These are phyloP conservation scores for Trichomonas gallinae DNA, from an alignment of 208 protist species.

Conservation along the genomic window DNA sequence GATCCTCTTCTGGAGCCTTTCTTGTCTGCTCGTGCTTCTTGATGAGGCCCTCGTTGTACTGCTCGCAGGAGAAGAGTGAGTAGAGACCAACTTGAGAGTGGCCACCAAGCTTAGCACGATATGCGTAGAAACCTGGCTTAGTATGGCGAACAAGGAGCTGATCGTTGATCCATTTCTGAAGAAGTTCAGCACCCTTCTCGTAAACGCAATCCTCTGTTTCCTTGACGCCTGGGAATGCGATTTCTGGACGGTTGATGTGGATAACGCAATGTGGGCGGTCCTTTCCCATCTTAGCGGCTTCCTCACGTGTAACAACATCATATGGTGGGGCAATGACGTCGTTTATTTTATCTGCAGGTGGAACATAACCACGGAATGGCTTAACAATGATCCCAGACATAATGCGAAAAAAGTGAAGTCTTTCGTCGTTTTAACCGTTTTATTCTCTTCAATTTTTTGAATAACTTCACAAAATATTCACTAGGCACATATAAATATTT, in stretches of 20 bases:
- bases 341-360: background rate
- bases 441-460: background rate
- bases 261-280: background rate
- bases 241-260: conserved; percentile 7
- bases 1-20: background rate
- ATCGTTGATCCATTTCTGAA: background rate
- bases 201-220: background rate
- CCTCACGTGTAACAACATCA: conserved; percentile 1
- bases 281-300: background rate
- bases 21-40: conserved; percentile 14
- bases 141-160: background rate
- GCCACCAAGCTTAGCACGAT: background rate
- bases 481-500: background rate
- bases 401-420: background rate
- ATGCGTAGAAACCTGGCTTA: conserved; percentile 15
- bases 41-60: background rate
- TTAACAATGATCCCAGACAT: conserved; percentile 10
- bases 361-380: background rate
- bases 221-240: background rate
- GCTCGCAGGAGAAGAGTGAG: background rate
- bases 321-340: background rate
- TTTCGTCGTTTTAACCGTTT: background rate
- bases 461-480: background rate
- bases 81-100: background rate
- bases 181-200: background rate